A percentile compares a stretch with the other conserved stretches of the same genome.
phyloP scores from a whole-genome alignment of 345 rosid species.

The Pugionium cornutum region DNA sequence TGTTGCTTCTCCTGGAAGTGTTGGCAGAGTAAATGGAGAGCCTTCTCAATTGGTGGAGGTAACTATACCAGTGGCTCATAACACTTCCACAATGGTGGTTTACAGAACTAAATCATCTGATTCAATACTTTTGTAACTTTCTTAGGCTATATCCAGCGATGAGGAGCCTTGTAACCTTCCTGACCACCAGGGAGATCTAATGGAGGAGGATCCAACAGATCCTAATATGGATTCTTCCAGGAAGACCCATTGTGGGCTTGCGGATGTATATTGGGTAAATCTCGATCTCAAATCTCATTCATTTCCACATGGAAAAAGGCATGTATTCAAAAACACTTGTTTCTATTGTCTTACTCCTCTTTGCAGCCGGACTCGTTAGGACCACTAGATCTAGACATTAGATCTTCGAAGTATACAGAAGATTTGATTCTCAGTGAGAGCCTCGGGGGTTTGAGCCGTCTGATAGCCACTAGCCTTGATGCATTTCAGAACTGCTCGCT shows the following conservation, averaged over 20 bases:
- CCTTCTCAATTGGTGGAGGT: constrained; percentile 52
- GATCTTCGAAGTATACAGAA: constrained; percentile 69
- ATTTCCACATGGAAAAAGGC: not conserved
- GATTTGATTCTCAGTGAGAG: constrained; percentile 73
- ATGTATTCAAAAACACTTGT: not conserved
- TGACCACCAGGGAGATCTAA: constrained; percentile 44
- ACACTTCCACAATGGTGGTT: constrained; percentile 3
- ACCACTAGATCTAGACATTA: constrained; percentile 69
- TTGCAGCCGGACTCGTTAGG: constrained; percentile 94
- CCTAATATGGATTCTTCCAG: constrained; percentile 46
- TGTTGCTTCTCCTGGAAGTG: constrained; percentile 40
- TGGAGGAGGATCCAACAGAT: constrained; percentile 50
- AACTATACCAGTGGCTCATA: constrained; percentile 12
- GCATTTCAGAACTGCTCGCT: constrained; percentile 84
- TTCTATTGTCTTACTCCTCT: constrained; percentile 15
- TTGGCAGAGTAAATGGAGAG: constrained; percentile 37
- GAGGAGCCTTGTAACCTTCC: constrained; percentile 42
- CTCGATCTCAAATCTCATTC: not conserved
- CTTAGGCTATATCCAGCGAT: constrained; percentile 48
- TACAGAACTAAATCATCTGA: constrained; percentile 20
- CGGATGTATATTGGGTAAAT: constrained; percentile 85
- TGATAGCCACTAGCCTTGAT: constrained; percentile 92
- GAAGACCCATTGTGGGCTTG: constrained; percentile 55
- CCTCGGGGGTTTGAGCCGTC: constrained; percentile 79
- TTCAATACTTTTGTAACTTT: constrained; percentile 8